These are phyloP conservation scores for Ligustrum vulgare DNA, from an alignment of 257 asterid species.

Conservation along the genomic window DNA sequence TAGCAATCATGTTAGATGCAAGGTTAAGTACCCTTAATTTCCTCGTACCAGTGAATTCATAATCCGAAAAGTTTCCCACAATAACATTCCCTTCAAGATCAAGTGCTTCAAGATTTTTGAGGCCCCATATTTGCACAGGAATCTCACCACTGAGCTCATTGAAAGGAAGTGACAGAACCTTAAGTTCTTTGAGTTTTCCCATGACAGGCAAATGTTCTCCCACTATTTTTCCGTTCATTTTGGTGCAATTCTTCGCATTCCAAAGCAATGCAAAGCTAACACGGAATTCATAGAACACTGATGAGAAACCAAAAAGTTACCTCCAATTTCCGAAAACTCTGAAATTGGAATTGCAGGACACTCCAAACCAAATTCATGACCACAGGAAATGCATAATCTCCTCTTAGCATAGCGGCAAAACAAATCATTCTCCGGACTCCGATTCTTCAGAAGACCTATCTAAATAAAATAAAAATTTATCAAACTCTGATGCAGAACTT, in stretches of 20 bases:
- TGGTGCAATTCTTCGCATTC: constrained; percentile 32
- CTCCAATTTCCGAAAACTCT: constrained; percentile 31
- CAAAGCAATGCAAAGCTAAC: constrained; percentile 31
- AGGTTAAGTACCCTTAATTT: constrained; percentile 43
- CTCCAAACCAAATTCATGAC: constrained; percentile 37
- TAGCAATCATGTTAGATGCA: constrained; percentile 33
- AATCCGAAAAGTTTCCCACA: constrained; percentile 34
- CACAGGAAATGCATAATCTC: constrained; percentile 15
- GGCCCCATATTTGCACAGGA: constrained; percentile 38
- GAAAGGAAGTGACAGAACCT: constrained; percentile 47
- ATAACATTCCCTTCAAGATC: constrained; percentile 49
- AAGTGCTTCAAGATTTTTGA: constrained; percentile 42
- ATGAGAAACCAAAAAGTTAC: constrained; percentile 34
- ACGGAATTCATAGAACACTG: constrained; percentile 27
- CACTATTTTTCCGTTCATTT: constrained; percentile 21
- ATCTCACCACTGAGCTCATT: constrained; percentile 43
- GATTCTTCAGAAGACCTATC: constrained; percentile 21
- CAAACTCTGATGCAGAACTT: background rate
- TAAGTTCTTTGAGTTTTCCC: constrained; percentile 35
- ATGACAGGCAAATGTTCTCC: constrained; percentile 38
- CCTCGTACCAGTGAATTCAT: constrained; percentile 29
- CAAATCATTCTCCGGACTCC: constrained; percentile 26
- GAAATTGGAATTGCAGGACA: constrained; percentile 35
- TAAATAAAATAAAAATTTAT: background rate
- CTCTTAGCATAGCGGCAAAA: constrained; percentile 22